phyloP scores from a whole-genome alignment of 495 filamentous ascomycete species.

The Neurospora sp. region DNA sequence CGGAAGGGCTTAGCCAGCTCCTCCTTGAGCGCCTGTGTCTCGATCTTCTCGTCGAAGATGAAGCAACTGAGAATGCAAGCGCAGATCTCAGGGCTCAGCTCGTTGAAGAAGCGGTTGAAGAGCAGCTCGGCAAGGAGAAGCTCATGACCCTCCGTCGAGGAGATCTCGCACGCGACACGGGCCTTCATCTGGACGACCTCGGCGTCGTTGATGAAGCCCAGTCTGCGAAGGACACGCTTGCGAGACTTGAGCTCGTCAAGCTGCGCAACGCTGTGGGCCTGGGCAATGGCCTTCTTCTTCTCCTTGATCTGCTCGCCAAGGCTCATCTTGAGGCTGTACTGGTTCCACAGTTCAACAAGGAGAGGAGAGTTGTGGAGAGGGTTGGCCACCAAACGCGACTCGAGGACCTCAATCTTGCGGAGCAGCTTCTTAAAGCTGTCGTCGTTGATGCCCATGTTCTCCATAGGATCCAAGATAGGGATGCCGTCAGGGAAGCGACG shows the following conservation, averaged over 20 bases:
- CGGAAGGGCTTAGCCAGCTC: constrained; percentile 77
- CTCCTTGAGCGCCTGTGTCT: constrained; percentile 62
- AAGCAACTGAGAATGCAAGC: constrained; percentile 84
- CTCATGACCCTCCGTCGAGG: constrained; percentile 75
- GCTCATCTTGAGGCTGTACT: constrained; percentile 73
- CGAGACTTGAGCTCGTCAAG: constrained; percentile 91
- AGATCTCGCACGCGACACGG: constrained; percentile 91
- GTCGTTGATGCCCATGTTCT: constrained; percentile 89
- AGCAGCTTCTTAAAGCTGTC: constrained; percentile 87
- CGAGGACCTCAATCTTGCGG: constrained; percentile 92
- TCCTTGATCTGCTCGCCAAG: constrained; percentile 67
- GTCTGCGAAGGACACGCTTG: constrained; percentile 91
- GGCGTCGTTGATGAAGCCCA: constrained; percentile 87
- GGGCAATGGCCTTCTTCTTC: constrained; percentile 74
- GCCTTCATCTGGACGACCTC: constrained; percentile 95
- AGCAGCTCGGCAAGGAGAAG: constrained; percentile 84
- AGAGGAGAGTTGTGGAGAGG: constrained; percentile 83
- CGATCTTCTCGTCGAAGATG: constrained; percentile 91
- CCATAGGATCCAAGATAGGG: constrained; percentile 78
- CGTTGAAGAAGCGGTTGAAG: constrained; percentile 97
- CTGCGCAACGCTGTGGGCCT: constrained; percentile 77
- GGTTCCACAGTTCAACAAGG: constrained; percentile 69
- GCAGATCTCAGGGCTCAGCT: constrained; percentile 74
- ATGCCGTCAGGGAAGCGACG: constrained; percentile 89
- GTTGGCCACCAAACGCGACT: constrained; percentile 80